Evolutionary conservation across 768 basidiomycete species (phyloP).

Genomic region (Chiua virens): DNA sequence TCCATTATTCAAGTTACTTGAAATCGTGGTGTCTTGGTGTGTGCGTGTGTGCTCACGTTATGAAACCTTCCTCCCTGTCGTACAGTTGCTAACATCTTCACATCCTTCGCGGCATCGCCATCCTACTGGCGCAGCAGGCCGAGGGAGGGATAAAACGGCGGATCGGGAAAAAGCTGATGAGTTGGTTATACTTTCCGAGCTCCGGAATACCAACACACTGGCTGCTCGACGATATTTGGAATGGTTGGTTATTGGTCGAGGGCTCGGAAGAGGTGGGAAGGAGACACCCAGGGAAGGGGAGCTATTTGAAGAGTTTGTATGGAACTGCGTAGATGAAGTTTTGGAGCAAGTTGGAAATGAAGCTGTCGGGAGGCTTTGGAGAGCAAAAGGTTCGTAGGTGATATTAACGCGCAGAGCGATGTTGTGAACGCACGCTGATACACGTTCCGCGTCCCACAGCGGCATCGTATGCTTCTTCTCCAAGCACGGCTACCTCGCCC

Average conservation of each 20-base stretch:
- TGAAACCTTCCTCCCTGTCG: neutral
- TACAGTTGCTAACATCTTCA: conserved; percentile 24
- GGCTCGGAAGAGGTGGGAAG: conserved; percentile 30
- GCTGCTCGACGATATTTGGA: conserved; percentile 78
- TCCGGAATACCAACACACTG: conserved; percentile 19
- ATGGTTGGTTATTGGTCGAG: conserved; percentile 71
- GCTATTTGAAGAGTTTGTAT: conserved; percentile 68
- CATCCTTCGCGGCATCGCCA: conserved; percentile 19
- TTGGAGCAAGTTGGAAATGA: conserved; percentile 47
- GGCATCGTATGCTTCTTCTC: conserved; percentile 49
- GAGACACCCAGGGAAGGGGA: conserved; percentile 24
- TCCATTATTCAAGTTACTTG: neutral
- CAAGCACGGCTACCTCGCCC: conserved; percentile 4
- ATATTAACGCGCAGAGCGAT: neutral
- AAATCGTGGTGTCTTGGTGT: neutral
- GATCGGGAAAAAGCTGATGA: conserved; percentile 28
- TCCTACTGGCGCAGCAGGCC: conserved; percentile 17
- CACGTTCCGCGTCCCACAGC: conserved; percentile 33
- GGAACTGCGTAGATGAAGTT: conserved; percentile 55
- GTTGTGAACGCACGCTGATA: neutral
- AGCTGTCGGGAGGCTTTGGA: conserved; percentile 61
- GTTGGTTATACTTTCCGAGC: conserved; percentile 28
- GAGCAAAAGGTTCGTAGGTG: conserved; percentile 56
- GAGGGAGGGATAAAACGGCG: conserved; percentile 20
- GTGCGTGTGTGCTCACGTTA: neutral